Base-by-base conservation (phyloP, 495 filamentous ascomycete genomes). In the Glutinoglossum americanum region DNA sequence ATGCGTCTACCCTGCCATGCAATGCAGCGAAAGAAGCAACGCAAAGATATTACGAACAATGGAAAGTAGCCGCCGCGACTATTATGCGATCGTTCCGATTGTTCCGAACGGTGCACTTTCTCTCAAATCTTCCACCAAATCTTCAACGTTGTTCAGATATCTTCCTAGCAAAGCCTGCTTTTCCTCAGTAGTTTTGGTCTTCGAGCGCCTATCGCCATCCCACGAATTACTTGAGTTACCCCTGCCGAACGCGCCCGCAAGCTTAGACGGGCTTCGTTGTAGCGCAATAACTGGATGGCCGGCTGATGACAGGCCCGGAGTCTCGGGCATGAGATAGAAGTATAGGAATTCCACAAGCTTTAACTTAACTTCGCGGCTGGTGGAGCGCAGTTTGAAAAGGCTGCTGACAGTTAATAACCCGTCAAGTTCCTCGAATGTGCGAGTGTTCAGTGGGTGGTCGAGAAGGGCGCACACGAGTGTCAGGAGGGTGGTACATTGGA, bases 321-420 rank as follows among this genome's bases (percentile, higher is more conserved):
- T 80, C 69, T 97, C 92, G 30, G 89, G 88, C 82, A 96, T 95
- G 53, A 98, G 80, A 68, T 97, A 98, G 70, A 96, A 96, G 70
- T 97, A 94, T 5, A 98, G 71, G 67, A 98, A 96, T 65, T 98
- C 92, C 59, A 95, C 81, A 10, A 94, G 76, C 63, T 89, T 88
- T 62, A 94, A 78, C 68, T 93, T 95, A 58, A 98, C 90, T 61
- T 89, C 86, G 57, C 86, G 77, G 15, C 79, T 78, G 4, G 89
- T 95, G 62, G 79, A 76, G 37, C 85, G 80, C 60, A 77, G 80
- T 67, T 93, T 93, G 76, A 96, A 96, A 7, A 97, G 75, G 8
- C 84, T 89, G 25, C 90, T 94, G n/a, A 97, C 78, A 1, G 92
- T 93, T 15, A 93, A 76, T 1, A 98, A 77, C 33, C 92, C 92